Base-by-base conservation (phyloP, 345 rosid species). In the Aquilaria sinensis region DNA sequence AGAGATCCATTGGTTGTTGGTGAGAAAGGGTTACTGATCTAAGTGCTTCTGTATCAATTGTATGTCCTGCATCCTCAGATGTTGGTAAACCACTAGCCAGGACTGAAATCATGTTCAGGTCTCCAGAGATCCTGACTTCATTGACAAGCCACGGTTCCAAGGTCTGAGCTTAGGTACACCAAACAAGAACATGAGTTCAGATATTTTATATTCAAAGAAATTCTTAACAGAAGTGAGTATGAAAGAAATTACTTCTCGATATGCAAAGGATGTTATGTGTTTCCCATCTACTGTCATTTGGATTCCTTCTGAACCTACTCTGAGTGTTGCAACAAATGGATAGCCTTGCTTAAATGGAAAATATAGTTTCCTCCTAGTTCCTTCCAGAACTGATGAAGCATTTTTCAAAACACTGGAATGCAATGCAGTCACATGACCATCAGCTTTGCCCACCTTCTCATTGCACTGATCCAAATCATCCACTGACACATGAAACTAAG, bases 241-340 rank as follows among this genome's bases (percentile, higher is more conserved):
- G 63, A 61, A 66, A 66, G 77, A 67, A 63, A 47, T 80, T 82
- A 94, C 99, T 75, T 90, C 99, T 9, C 91, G 90, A 75, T 79
- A 90, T 68, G 96, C 95, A 69, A 94, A 94, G 47, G 99, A 94
- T 51, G 97, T 88, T 67, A 86, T 68, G 78, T 90, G 96, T 84
- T 90, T 94, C 69, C 99, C 99, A 71, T 94, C 99, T 62, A 90
- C 87, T 31, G 96, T 94, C 84, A 80, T 90, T 73, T 90, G 97
- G 63, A 88, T 84, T 69, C 99, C 97, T 69, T 90, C 97, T 47
- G 78, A 75, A 69, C 99, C 97, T 16, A 90, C 93, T 70, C 99
- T 72, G 54, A 94, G 80, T n/a, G 99, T 94, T 29, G 92, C 90
- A 72, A 88, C 99, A 47, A 90, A 94, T 54, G 72, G 80, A 76